These are phyloP conservation scores for Trypanosomatidae sp. DNA, from an alignment of 208 protist genomes.

Conservation along the genomic window DNA sequence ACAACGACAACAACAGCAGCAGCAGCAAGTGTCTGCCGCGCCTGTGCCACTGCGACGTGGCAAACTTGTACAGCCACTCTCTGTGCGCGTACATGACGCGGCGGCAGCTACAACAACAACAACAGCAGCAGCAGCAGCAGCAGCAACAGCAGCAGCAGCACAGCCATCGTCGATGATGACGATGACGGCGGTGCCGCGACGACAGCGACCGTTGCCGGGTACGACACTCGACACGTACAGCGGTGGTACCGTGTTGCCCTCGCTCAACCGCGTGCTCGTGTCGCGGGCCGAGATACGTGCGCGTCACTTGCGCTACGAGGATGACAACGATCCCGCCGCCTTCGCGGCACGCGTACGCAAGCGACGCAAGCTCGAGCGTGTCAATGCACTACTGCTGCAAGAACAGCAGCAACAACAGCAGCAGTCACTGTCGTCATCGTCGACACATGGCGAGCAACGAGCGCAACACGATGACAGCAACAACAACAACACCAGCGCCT, in stretches of 20 bases:
- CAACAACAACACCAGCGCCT: too few relatives aligned
- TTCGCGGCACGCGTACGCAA: constrained; percentile 27
- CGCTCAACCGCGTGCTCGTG: constrained; percentile 44
- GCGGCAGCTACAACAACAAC: too few relatives aligned
- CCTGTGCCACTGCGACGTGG: not conserved
- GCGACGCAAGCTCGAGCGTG: constrained; percentile 29
- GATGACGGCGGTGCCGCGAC: constrained; percentile 2
- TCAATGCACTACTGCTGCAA: constrained; percentile 1
- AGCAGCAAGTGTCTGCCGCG: not conserved
- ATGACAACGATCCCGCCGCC: constrained; percentile 29
- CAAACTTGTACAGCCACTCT: not conserved
- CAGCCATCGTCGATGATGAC: not conserved
- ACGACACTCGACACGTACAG: constrained; percentile 28
- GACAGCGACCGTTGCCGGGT: constrained; percentile 8
- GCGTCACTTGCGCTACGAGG: constrained; percentile 43
- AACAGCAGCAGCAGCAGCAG: not conserved
- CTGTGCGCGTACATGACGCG: not conserved
- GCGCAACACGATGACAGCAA: too few relatives aligned
- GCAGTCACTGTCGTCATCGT: not conserved
- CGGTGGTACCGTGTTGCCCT: constrained; percentile 46
- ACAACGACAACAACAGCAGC: not conserved
- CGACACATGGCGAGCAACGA: too few relatives aligned
- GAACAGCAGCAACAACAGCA: not conserved
- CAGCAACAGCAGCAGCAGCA: not conserved
- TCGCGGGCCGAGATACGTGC: constrained; percentile 31